A percentile compares a stretch with the other conserved stretches of the same genome.
phyloP scores from a whole-genome alignment of 2,329 filamentous ascomycete species.

The Colletotrichum plurivorum region DNA sequence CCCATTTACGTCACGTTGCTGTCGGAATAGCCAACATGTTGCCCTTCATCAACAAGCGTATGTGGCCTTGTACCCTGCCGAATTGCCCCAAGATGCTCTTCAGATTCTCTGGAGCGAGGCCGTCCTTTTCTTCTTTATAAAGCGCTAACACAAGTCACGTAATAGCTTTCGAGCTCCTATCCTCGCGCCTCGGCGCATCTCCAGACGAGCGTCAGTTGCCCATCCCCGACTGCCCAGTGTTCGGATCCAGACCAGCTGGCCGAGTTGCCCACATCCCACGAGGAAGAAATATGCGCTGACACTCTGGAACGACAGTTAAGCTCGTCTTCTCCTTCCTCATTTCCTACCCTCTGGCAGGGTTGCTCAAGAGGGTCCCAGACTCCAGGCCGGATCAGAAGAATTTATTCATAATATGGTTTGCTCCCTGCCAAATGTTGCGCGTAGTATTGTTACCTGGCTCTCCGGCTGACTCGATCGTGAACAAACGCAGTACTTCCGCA shows the following conservation, averaged over 20 bases:
- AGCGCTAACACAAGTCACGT: conserved; percentile 16
- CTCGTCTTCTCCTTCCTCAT: conserved; percentile 91
- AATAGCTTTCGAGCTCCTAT: conserved; percentile 60
- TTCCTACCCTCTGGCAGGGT: conserved; percentile 90
- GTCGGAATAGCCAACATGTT: conserved; percentile 43
- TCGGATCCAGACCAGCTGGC: conserved; percentile 46
- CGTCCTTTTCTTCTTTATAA: neutral
- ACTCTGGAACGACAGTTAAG: conserved; percentile 76
- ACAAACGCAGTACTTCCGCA: conserved; percentile 73
- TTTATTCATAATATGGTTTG: conserved; percentile 83
- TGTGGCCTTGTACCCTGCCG: neutral
- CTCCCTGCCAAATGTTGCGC: neutral
- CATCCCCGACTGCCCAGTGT: conserved; percentile 43
- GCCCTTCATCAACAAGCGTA: conserved; percentile 48
- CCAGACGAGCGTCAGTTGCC: conserved; percentile 61
- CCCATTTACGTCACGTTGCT: neutral
- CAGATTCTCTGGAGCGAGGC: neutral
- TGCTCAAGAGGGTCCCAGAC: conserved; percentile 93
- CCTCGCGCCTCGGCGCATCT: conserved; percentile 57
- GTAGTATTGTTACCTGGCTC: neutral
- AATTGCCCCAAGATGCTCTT: neutral
- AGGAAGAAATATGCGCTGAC: conserved; percentile 8
- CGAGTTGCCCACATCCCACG: neutral
- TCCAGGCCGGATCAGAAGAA: conserved; percentile 88
- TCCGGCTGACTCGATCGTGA: conserved; percentile 2